Evolutionary conservation across 306 rosid species (phyloP).

Genomic region (Gynostemma pentaphyllum): DNA sequence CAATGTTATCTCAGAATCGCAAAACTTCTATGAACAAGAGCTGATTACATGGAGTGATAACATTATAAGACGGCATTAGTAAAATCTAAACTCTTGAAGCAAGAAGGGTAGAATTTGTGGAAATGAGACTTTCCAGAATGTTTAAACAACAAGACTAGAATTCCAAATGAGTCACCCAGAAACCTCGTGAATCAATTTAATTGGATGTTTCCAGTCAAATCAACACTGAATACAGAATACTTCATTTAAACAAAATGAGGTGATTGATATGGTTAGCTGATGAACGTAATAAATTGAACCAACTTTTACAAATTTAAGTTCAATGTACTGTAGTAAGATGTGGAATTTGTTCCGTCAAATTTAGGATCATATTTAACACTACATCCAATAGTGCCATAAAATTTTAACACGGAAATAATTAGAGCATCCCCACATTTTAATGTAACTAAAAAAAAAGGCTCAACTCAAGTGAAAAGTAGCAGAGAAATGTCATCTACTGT

Average conservation of each 20-base stretch:
- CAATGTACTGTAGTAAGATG: neutral
- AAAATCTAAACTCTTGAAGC: neutral
- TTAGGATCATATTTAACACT: neutral
- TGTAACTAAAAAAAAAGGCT: neutral
- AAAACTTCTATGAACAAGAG: constrained; percentile 91
- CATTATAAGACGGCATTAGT: constrained; percentile 8
- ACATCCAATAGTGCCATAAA: neutral
- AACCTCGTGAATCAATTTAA: neutral
- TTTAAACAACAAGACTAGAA: neutral
- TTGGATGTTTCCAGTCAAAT: neutral
- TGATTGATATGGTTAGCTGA: neutral
- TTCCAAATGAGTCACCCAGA: neutral
- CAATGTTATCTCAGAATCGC: constrained; percentile 78
- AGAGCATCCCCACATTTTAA: neutral
- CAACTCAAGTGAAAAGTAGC: neutral
- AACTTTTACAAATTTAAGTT: neutral
- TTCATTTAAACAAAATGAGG: neutral
- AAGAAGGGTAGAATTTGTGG: neutral
- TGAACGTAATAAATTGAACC: neutral
- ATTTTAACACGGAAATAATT: neutral
- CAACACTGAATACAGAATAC: neutral
- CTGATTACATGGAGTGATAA: constrained; percentile 26
- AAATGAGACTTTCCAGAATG: neutral
- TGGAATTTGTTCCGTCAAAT: neutral
- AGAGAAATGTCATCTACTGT: neutral